These are phyloP conservation scores for Fraxinus cuspidata DNA, from an alignment of 257 asterid species.

Conservation along the genomic window DNA sequence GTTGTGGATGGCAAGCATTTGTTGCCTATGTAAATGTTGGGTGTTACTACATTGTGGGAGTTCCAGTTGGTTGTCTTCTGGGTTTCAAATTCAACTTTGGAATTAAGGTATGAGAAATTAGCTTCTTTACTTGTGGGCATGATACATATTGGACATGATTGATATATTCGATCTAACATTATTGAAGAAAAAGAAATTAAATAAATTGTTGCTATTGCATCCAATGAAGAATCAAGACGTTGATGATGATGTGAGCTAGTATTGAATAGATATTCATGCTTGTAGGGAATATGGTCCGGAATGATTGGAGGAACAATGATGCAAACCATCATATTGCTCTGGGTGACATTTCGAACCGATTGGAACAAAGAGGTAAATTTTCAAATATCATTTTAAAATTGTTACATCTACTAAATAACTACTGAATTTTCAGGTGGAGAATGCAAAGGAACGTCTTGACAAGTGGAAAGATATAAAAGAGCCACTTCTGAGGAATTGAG, in stretches of 20 bases:
- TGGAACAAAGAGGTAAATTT: conserved; percentile 67
- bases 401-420: neutral
- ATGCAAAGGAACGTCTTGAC: conserved; percentile 57
- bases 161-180: no score
- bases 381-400: neutral
- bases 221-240: neutral
- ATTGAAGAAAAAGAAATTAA: no score
- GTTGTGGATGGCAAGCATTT: conserved; percentile 71
- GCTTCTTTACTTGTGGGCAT: neutral
- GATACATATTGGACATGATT: no score
- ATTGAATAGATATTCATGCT: neutral
- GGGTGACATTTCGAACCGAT: conserved; percentile 69
- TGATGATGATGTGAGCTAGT: no score
- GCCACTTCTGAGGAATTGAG: conserved; percentile 39
- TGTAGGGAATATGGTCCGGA: conserved; percentile 82
- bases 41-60: conserved; percentile 58
- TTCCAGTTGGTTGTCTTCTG: conserved; percentile 59
- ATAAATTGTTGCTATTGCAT: neutral
- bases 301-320: conserved; percentile 85
- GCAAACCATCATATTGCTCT: conserved; percentile 76
- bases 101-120: conserved; percentile 36
- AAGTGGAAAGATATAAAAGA: conserved; percentile 57
- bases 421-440: conserved; percentile 55
- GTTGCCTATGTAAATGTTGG: conserved; percentile 64
- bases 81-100: conserved; percentile 57